A percentile compares a stretch with the other conserved stretches of the same genome.
Evolutionary conservation across 2,329 filamentous ascomycete species (phyloP).

Genomic region (Ceratocystis destructans): DNA sequence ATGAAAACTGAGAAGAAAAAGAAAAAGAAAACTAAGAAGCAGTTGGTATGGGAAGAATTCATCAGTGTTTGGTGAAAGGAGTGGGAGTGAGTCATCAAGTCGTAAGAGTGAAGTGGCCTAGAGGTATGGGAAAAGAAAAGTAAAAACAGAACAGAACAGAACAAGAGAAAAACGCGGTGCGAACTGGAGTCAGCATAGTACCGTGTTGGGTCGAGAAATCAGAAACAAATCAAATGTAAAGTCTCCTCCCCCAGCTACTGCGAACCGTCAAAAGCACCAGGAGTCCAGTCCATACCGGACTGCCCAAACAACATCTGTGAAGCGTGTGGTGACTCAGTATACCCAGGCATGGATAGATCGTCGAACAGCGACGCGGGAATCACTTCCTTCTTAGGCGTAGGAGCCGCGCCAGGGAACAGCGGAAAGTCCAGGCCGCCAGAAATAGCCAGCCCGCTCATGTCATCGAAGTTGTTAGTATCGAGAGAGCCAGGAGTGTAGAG

Average conservation of each 20-base stretch:
- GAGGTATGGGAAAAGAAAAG: background rate
- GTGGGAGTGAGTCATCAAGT: background rate
- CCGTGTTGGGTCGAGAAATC: background rate
- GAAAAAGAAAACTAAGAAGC: background rate
- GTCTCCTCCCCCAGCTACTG: conserved; percentile 22
- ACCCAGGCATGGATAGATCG: conserved; percentile 37
- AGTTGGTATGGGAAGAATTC: background rate
- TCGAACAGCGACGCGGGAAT: conserved; percentile 36
- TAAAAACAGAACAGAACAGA: no score
- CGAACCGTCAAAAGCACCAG: conserved; percentile 25
- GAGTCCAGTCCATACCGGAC: conserved; percentile 31
- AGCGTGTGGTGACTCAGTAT: conserved; percentile 37
- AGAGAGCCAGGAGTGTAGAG: conserved; percentile 52
- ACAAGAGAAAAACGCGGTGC: background rate
- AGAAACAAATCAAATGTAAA: background rate
- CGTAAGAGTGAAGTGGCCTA: background rate
- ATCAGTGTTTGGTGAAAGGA: background rate
- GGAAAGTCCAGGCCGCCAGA: conserved; percentile 48
- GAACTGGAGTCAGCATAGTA: background rate
- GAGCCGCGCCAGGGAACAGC: conserved; percentile 36
- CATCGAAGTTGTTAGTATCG: conserved; percentile 50
- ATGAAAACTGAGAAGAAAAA: conserved; percentile 9
- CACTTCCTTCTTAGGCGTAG: conserved; percentile 26
- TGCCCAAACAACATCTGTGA: conserved; percentile 36
- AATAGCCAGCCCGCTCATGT: conserved; percentile 27